Percentiles rank a stretch among this genome's conserved stretches.
These are phyloP conservation scores for Penicillium nordicum DNA, from an alignment of 2,329 filamentous ascomycete species.

Conservation along the genomic window DNA sequence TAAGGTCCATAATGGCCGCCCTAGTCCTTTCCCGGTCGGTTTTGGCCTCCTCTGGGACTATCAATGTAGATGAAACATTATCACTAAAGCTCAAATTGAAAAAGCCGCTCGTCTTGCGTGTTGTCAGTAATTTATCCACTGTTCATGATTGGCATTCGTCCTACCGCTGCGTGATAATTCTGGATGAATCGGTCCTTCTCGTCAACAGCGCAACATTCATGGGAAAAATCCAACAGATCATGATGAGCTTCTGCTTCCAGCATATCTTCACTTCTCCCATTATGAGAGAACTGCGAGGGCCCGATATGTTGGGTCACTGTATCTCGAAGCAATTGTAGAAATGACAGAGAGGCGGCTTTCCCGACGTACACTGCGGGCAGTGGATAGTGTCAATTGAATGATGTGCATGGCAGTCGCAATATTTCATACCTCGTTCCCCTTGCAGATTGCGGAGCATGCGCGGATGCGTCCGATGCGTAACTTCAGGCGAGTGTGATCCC, in stretches of 20 bases:
- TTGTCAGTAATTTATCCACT: neutral
- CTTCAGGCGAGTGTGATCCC: conserved; percentile 27
- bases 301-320: conserved; percentile 49
- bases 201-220: conserved; percentile 28
- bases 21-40: conserved; percentile 24
- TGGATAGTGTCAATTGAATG: conserved; percentile 43
- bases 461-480: conserved; percentile 30
- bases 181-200: conserved; percentile 36
- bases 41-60: conserved; percentile 11
- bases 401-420: conserved; percentile 22
- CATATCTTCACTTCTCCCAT: conserved; percentile 51
- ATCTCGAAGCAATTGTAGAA: conserved; percentile 54
- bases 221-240: conserved; percentile 33
- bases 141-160: conserved; percentile 1
- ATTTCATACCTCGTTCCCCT: conserved; percentile 49
- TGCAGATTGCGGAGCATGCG: conserved; percentile 52
- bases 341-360: conserved; percentile 48
- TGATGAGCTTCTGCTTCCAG: conserved; percentile 47
- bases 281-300: conserved; percentile 54
- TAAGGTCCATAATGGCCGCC: conserved; percentile 41
- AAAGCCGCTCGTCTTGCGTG: conserved; percentile 41
- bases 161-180: conserved; percentile 29
- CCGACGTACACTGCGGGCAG: conserved; percentile 28
- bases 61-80: conserved; percentile 19
- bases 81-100: conserved; percentile 36